Evolutionary conservation across 768 basidiomycete genomes (phyloP), one percentile per base, ranked within the genome.

Genomic region (Kondoa subrosea): DNA sequence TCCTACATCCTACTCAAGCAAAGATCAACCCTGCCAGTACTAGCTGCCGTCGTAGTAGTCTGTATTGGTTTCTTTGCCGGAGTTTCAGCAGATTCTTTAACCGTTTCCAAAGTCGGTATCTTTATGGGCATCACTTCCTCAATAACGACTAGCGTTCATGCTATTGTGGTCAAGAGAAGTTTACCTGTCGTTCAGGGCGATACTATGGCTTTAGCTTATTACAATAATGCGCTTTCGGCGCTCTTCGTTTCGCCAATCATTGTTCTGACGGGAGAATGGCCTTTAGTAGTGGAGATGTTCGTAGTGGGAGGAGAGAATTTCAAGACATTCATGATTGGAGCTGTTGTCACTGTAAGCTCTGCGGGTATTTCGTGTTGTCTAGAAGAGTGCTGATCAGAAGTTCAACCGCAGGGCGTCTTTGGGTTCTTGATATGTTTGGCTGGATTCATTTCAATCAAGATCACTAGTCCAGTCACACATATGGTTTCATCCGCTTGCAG

Each of bases 341-440:
- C 73, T 3, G 59, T 67, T 3, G 66, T 76, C 32, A 76, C 76
- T 3, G 40, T 50, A 21, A 50, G 40, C 21, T 65, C n/a, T n/a
- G 74, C 68, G 25, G 0, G 17, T 27, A 3, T n/a, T n/a, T 8
- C 60, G 40, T 8, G 8, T 25, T 25, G 26, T 8, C 25, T 61
- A 8, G 26, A 17, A n/a, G 16, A 12, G 8, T 1, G 12, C 1
- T 17, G 40, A 31, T 8, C 15, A 34, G 2, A 4, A 16, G 31
- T 4, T 1, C 1, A n/a, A n/a, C n/a, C 0, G 21, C 27, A 4
- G 40, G 91, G 91, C 33, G 79, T 82, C 21, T 79, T 95, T 65
- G 92, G 92, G 12, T 97, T 95, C 82, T 78, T 92, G 73, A 95
- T 97, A 84, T 89, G 87, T 78, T 83, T 97, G 66, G 91, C 92